phyloP scores from a whole-genome alignment of 768 basidiomycete genomes.

The Porphyrellus cyaneotinctus region DNA sequence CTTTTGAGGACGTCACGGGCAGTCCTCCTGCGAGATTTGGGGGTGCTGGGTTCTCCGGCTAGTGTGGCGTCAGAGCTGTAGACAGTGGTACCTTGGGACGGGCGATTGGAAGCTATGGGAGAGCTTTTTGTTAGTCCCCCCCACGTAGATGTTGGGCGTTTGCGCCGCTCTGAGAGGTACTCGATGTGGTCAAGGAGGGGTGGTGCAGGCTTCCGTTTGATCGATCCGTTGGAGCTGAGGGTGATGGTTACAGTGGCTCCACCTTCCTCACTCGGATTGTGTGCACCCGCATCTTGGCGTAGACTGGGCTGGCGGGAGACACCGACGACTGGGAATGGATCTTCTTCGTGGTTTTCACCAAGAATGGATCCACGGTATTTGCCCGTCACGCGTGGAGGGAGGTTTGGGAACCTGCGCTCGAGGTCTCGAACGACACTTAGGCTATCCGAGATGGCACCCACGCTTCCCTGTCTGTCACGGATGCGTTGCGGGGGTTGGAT shows the following conservation, averaged over 20 bases:
- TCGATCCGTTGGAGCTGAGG: slow-evolving; percentile 20
- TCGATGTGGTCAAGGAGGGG: slow-evolving; percentile 22
- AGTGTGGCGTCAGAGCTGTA: background rate
- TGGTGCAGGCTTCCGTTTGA: slow-evolving; percentile 31
- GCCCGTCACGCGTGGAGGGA: slow-evolving; percentile 36
- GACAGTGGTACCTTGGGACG: slow-evolving; percentile 3
- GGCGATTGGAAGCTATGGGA: slow-evolving; percentile 6
- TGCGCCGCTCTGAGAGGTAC: slow-evolving; percentile 2
- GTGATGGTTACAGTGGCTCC: background rate
- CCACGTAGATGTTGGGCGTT: slow-evolving; percentile 19
- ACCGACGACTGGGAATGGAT: slow-evolving; percentile 20
- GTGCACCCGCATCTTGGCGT: slow-evolving; percentile 1
- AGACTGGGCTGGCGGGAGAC: slow-evolving; percentile 25
- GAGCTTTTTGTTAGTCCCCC: slow-evolving; percentile 19
- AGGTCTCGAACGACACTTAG: slow-evolving; percentile 47
- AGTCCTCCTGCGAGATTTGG: slow-evolving; percentile 11
- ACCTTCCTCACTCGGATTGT: slow-evolving; percentile 14
- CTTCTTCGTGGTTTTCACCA: slow-evolving; percentile 22
- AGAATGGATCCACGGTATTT: slow-evolving; percentile 26
- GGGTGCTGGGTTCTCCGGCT: slow-evolving; percentile 3
- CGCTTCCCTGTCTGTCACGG: slow-evolving; percentile 20
- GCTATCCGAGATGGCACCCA: slow-evolving; percentile 37
- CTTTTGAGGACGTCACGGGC: slow-evolving; percentile 17
- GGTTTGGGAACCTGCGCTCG: slow-evolving; percentile 50
- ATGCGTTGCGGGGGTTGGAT: slow-evolving; percentile 5